Conservation (phyloP, 352 stramenopile genomes). For the Globisporangium acanthophoron region DNA sequence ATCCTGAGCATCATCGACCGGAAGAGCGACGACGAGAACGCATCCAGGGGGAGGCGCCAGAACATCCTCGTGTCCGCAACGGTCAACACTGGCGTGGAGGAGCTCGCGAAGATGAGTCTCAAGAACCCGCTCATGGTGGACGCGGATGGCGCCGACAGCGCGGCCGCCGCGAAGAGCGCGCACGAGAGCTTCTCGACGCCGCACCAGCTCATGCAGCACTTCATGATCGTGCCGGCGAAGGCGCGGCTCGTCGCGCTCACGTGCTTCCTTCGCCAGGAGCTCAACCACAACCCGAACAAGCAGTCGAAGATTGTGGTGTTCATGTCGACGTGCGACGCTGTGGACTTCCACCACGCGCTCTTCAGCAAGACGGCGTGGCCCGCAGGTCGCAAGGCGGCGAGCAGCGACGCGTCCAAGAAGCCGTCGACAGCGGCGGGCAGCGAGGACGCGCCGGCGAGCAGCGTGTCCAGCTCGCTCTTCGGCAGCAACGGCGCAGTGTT, state of each 20-base stretch:
- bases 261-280: constrained; percentile 87
- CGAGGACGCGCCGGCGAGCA: constrained; percentile 56
- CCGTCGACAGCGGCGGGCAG: constrained; percentile 36
- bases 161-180: constrained; percentile 3
- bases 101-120: constrained; percentile 82
- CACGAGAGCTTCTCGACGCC: constrained; percentile 85
- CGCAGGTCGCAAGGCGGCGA: constrained; percentile 17
- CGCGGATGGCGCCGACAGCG: constrained; percentile 39
- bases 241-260: constrained; percentile 89
- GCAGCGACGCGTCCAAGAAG: neutral
- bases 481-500: constrained; percentile 58
- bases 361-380: constrained; percentile 86
- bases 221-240: constrained; percentile 94
- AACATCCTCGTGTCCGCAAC: constrained; percentile 88
- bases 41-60: constrained; percentile 24
- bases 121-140: constrained; percentile 70
- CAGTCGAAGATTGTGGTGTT: constrained; percentile 94
- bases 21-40: constrained; percentile 52
- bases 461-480: constrained; percentile 46
- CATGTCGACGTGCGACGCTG: constrained; percentile 95
- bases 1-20: constrained; percentile 95
- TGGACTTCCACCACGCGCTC: constrained; percentile 95
- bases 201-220: constrained; percentile 93
- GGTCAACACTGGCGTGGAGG: constrained; percentile 80
- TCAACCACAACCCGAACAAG: constrained; percentile 28